Conservation (phyloP, 306 rosid genomes). For the Oemleria cerasiformis region DNA sequence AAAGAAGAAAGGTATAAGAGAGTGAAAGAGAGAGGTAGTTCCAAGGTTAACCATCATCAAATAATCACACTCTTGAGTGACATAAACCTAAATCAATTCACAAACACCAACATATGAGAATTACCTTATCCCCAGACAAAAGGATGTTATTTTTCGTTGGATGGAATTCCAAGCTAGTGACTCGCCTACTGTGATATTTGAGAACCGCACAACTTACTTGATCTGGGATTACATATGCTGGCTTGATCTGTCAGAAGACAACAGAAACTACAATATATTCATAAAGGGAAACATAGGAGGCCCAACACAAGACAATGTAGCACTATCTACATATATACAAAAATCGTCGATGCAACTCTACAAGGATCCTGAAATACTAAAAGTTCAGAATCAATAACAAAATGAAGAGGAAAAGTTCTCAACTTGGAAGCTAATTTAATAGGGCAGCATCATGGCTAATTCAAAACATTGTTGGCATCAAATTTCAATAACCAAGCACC, state of each 20-base stretch:
- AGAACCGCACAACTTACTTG: slow-evolving; percentile 82
- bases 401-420: slow-evolving; percentile 5
- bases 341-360: slow-evolving; percentile 1
- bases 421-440: not conserved
- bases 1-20: not conserved
- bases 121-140: slow-evolving; percentile 92
- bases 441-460: not conserved
- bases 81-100: slow-evolving; percentile 11
- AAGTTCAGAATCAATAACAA: not conserved
- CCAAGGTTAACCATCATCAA: slow-evolving; percentile 14
- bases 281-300: not conserved
- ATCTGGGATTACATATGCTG: slow-evolving; percentile 77
- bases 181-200: slow-evolving; percentile 85
- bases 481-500: not conserved
- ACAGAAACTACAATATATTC: slow-evolving; percentile 2
- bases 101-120: slow-evolving; percentile 8
- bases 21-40: slow-evolving; percentile 7
- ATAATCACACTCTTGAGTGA: slow-evolving; percentile 6
- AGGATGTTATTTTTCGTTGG: slow-evolving; percentile 84
- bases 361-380: not conserved
- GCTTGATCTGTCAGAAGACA: slow-evolving; percentile 56
- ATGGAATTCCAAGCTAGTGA: slow-evolving; percentile 89
- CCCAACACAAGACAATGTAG: not conserved
- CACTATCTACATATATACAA: not conserved
- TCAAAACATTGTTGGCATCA: not conserved